phyloP scores from a whole-genome alignment of 148 eudicot species.

The Diospyros lotus region DNA sequence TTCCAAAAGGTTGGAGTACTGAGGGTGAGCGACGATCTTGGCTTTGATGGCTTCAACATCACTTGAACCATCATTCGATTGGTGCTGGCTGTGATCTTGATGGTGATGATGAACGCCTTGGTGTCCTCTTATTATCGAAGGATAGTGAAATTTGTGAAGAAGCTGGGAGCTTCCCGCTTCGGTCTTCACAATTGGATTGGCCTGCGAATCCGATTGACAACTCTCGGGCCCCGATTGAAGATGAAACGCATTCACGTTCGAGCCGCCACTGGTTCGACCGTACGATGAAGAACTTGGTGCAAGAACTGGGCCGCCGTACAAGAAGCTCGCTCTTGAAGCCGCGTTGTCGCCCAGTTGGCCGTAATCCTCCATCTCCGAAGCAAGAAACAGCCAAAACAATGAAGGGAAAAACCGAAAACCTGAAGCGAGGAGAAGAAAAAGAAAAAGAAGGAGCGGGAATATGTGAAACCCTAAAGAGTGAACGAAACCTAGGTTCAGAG shows the following conservation, averaged over 20 bases:
- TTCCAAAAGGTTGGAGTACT: conserved; percentile 77
- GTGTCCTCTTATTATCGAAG: conserved; percentile 24
- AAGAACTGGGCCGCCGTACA: conserved; percentile 28
- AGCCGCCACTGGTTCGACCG: conserved; percentile 21
- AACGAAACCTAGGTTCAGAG: background rate
- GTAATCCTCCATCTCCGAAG: conserved; percentile 35
- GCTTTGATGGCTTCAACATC: conserved; percentile 77
- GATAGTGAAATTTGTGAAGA: conserved; percentile 21
- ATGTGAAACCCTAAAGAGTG: background rate
- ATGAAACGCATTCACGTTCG: conserved; percentile 15
- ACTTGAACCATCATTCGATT: conserved; percentile 5
- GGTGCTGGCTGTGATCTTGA: background rate
- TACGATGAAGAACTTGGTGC: conserved; percentile 24
- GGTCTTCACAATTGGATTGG: conserved; percentile 29
- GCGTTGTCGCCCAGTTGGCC: conserved; percentile 30
- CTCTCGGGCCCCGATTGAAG: conserved; percentile 18
- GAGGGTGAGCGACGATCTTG: conserved; percentile 89
- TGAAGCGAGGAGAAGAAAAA: background rate
- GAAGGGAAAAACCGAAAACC: conserved; percentile 6
- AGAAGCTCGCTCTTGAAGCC: conserved; percentile 24
- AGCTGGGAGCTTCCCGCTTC: conserved; percentile 31
- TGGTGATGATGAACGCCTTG: conserved; percentile 14
- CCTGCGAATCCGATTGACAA: conserved; percentile 14
- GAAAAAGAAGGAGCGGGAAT: background rate
- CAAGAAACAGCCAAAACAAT: conserved; percentile 5